A percentile compares a stretch with the other conserved stretches of the same genome.
Conservation (phyloP, 768 basidiomycete species). For the Cantharellus anzutake region DNA sequence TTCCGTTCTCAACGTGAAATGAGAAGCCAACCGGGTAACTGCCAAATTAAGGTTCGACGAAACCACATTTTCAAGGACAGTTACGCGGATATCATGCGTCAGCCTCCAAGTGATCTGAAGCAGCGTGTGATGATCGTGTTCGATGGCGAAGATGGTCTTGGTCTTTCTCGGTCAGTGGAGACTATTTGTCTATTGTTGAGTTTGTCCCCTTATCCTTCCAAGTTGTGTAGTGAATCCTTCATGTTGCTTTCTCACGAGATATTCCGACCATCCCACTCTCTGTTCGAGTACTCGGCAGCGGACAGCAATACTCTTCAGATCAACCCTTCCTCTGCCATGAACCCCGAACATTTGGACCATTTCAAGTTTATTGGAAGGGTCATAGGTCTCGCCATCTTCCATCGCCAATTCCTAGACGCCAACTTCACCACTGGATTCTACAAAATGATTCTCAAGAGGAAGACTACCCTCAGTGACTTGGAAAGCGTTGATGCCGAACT, state of each 20-base stretch:
- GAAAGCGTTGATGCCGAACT: slow-evolving; percentile 93
- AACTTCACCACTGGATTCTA: slow-evolving; percentile 99
- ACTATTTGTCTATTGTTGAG: too few species aligned
- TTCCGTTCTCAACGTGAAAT: slow-evolving; percentile 83
- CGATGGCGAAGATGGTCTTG: slow-evolving; percentile 62
- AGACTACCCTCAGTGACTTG: slow-evolving; percentile 78
- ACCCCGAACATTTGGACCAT: slow-evolving; percentile 97
- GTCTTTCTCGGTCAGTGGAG: slow-evolving; percentile 38
- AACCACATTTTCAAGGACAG: slow-evolving; percentile 73
- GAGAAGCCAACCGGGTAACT: slow-evolving; percentile 56
- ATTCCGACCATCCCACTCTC: slow-evolving; percentile 65
- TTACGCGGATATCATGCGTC: slow-evolving; percentile 67
- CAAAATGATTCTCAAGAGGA: slow-evolving; percentile 98
- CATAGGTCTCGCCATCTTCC: slow-evolving; percentile 92
- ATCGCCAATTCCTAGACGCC: slow-evolving; percentile 93
- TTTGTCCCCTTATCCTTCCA: background rate
- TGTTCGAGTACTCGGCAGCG: slow-evolving; percentile 63
- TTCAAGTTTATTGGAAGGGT: slow-evolving; percentile 99
- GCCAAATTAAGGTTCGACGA: slow-evolving; percentile 69
- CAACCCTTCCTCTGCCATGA: slow-evolving; percentile 91
- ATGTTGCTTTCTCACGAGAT: slow-evolving; percentile 70
- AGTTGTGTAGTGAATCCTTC: slow-evolving; percentile 51
- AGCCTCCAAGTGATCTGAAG: slow-evolving; percentile 51
- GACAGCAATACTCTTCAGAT: slow-evolving; percentile 74
- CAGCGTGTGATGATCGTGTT: slow-evolving; percentile 55